Evolutionary conservation across 768 basidiomycete genomes (phyloP), one percentile per base, ranked within the genome.

Genomic region (Phanerochaete carnosa): DNA sequence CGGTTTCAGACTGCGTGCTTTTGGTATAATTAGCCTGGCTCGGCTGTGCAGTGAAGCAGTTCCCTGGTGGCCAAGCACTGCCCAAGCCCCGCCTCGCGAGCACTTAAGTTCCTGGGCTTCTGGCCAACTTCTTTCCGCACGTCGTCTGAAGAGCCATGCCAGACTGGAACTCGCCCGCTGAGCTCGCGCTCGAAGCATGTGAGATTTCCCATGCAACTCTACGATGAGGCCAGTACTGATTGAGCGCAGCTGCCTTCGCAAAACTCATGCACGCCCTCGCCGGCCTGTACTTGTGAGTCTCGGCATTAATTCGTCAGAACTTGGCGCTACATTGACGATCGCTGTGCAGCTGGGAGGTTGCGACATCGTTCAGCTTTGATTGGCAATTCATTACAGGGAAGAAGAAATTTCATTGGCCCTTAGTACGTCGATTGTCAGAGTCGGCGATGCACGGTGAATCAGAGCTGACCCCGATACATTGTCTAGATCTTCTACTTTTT

Each of bases 371-470:
- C n/a, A 63, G 72, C 57, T 82, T 81, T 56, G 80, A 81, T 61
- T 76, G 72, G 72, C 70, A 70, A 3, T 71, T 79, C 37, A 62
- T 81, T 56, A 67, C 67, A 9, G 75, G 80, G 22, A 79, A 71
- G 68, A 72, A 69, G 45, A 73, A 70, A 62, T 82, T 80, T 65
- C 72, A 78, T 45, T 81, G 80, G 81, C 81, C 80, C 5, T 62
- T 81, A 70, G 78, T 76, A 53, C 22, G 69, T 66, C 9, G 23
- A n/a, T 52, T 50, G 9, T 26, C 54, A 6, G n/a, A n/a, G n/a
- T n/a, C n/a, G n/a, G n/a, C n/a, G 39, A 23, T 29, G 28, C 50
- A 35, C 53, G 26, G 29, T n/a, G 28, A 5, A 15, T 26, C n/a
- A 4, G 19, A 13, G 28, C 28, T 25, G 16, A 11, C 55, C 2